Base-by-base conservation (phyloP, 2,329 filamentous ascomycete genomes). In the Pseudogymnoascus sp. region DNA sequence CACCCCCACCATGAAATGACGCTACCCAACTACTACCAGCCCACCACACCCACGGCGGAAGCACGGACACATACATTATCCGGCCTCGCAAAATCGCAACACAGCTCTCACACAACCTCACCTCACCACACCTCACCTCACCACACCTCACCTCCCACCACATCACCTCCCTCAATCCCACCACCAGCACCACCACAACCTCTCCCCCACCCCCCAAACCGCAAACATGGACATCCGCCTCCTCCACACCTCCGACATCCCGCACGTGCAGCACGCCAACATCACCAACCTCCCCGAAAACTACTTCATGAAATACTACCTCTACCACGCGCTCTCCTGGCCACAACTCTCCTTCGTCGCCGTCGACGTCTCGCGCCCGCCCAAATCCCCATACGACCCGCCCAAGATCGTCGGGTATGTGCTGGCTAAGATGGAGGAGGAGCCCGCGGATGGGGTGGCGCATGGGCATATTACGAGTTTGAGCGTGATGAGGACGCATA, bases 231-330 rank as follows among this genome's bases (percentile, higher is more conserved):
- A 95, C 78, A 96, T 99, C 76, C 88, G 93, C 66, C 80, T 94
- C 66, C 86, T 99, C 67, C 87, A 85, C 67, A 81, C 90, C 65
- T 88, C 85, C 65, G 90, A 95, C 77, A 89, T 95, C 67, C 90
- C 90, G 67, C 87, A 94, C 72, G 91, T 99, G 73, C 94, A 99
- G 78, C 91, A 95, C 76, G 93, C 93, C 73, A 97, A 99, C 80
- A 92, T 99, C 74, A 96, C 95, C 74, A 99, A 99, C 79, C 83
- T 99, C 60, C 94, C 94, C 66, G 94, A 99, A 77, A 99, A 99
- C 57, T 99, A 99, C 84, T 97, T 97, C 75, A 90, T 96, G 77
- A 99, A 99, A 83, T 99, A 99, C 82, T 99, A 99, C 80, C 86
- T 99, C 71, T 99, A 99, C 83, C 94, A 99, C 77, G 92, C 93